Evolutionary conservation across 305 asterid species (phyloP), one percentile per base, ranked within the genome.

Genomic region (Solanum hybrid): DNA sequence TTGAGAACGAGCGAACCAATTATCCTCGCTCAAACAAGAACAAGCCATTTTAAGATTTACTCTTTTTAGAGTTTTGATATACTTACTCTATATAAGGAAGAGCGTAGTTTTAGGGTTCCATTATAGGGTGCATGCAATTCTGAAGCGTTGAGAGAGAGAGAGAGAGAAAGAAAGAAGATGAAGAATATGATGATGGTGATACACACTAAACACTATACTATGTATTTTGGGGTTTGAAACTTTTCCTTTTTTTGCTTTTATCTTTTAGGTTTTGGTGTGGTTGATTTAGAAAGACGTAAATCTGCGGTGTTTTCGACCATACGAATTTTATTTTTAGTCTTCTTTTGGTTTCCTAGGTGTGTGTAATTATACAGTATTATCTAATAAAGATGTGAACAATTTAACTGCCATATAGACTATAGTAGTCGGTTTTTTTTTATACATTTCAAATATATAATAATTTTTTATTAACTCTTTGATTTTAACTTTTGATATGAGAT

Each of bases 11-110:
- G 76, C 75, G 40, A 84, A 80, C 90, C 92, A 91, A 79, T 56
- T 71, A 69, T 89, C 91, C 24, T 90, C 91, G 31, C 91, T 88
- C 89, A 90, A 77, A 88, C 92, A 88, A 85, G 92, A 77, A 89
- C 91, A 89, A 86, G 93, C 92, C 94, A 91, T 78, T 86, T 32
- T 86, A 37, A 22, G 16, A 38, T 9, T 38, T 11, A 38, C 29
- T 37, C 0, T 36, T n/a, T n/a, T 36, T 10, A 77, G 46, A 34
- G 46, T 36, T 12, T 20, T 60, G 11, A 60, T 56, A 16, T 56
- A 22, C 10, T 32, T 10, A 5, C 6, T 85, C 11, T 66, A 69
- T 69, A 69, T 9, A n/a, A 66, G 56, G 64, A 69, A 13, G 3
- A 37, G 26, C 79, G 56, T 29, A 29, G 35, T 5, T n/a, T 88